Evolutionary conservation across 306 rosid genomes (phyloP).

Genomic region (Medicago lupulina): DNA sequence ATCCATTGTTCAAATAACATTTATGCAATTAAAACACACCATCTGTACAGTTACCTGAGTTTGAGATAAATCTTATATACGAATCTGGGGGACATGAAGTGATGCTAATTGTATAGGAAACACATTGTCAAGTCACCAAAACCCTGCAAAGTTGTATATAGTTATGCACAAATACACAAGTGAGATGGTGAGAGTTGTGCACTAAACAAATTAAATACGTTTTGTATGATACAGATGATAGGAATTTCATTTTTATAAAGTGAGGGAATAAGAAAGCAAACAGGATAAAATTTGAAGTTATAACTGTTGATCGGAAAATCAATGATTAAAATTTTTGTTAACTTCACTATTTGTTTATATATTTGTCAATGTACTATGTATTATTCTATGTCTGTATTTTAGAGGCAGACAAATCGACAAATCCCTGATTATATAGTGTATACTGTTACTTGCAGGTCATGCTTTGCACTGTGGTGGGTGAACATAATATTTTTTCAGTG

Average conservation of each 20-base stretch:
- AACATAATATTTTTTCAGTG: not conserved
- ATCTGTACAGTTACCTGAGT: not conserved
- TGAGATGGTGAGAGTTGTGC: too few species aligned
- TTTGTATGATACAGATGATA: not conserved
- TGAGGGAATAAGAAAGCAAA: not conserved
- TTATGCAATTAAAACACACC: not conserved
- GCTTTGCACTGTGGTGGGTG: not conserved
- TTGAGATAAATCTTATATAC: not conserved
- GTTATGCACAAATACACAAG: too few species aligned
- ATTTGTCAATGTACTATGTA: too few species aligned
- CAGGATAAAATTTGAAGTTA: not conserved
- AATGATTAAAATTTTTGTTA: not conserved
- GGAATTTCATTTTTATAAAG: not conserved
- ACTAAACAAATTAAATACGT: not conserved
- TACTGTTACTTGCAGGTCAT: not conserved
- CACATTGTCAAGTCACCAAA: too few species aligned
- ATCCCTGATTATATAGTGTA: too few species aligned
- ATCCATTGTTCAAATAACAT: too few species aligned
- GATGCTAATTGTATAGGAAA: too few species aligned
- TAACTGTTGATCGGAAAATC: not conserved
- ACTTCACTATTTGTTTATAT: too few species aligned
- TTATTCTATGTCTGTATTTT: too few species aligned
- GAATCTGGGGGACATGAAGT: not conserved
- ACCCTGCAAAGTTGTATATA: too few species aligned
- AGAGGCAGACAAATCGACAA: too few species aligned